These are phyloP conservation scores for Didymosphaeria variabile DNA, from an alignment of 2,329 filamentous ascomycete genomes.

Conservation along the genomic window DNA sequence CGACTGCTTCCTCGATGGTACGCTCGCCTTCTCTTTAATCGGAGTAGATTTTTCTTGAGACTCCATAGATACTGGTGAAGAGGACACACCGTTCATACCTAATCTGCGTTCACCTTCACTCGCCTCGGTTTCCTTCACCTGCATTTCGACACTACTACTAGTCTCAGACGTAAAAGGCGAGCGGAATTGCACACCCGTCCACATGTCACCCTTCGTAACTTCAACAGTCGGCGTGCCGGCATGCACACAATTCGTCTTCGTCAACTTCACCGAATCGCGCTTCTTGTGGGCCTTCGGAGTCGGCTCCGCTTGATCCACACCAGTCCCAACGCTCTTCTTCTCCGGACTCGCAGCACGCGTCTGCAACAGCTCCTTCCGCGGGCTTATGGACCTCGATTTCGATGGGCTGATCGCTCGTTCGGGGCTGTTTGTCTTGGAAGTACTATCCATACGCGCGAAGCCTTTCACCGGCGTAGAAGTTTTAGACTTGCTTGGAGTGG, in stretches of 20 bases:
- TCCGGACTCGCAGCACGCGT: not conserved
- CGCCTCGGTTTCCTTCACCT: not conserved
- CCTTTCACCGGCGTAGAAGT: not conserved
- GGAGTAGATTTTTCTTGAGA: not conserved
- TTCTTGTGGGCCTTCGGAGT: conserved; percentile 1
- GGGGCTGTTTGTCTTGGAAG: not conserved
- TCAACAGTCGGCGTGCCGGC: conserved; percentile 2
- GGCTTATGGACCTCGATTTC: conserved; percentile 4
- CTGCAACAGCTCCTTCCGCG: conserved; percentile 2
- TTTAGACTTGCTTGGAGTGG: conserved; percentile 1
- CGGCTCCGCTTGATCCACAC: conserved; percentile 3
- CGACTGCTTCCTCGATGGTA: not conserved
- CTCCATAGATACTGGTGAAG: not conserved
- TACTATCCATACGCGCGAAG: not conserved
- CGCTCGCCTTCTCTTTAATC: not conserved
- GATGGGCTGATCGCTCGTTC: not conserved
- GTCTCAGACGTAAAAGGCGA: not conserved
- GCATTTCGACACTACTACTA: not conserved
- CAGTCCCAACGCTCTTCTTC: not conserved
- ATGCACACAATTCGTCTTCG: not conserved
- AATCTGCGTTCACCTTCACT: not conserved
- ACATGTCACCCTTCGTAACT: conserved; percentile 1
- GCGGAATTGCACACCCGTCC: not conserved
- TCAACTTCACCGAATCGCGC: conserved; percentile 6
- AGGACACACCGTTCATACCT: not conserved